Evolutionary conservation across 2,329 filamentous ascomycete species (phyloP), one percentile per base, ranked within the genome.

Genomic region (Leptographium lundbergii): DNA sequence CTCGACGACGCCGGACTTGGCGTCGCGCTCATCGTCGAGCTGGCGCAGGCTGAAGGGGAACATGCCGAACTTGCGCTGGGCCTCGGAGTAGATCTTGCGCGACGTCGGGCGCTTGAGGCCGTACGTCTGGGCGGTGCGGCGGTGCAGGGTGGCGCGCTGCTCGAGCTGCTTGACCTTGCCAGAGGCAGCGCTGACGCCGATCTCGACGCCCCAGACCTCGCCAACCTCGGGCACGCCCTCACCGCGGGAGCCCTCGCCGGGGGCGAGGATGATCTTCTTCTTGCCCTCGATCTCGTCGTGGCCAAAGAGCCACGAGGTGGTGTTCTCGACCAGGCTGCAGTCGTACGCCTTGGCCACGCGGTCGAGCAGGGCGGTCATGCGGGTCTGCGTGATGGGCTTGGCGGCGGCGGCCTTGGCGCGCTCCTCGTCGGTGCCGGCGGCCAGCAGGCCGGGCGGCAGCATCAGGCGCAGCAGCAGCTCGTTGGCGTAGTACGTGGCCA

Each of bases 11-110:
- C 94, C 94, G 59, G 75, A 94, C 87, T 87, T 97, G 88, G 90
- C 94, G 65, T 91, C 86, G 70, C 92, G 87, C 82, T 99, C 94
- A 69, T 97, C 92, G 63, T 96, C 92, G 63, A 99, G 83, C 78
- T 99, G 94, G 70, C 94, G 84, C 78, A 97, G 81, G 75, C 89
- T 95, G 84, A 99, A 99, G 67, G 94, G 94, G 81, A 99, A 99
- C 63, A 84, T 90, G 65, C 92, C 91, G 70, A 97, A 99, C 78
- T 92, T 96, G 85, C 92, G 95, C 73, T 95, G 87, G 62, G 96
- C 87, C 77, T 97, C 94, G 54, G 91, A 95, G 57, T 97, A 81
- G 56, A 92, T 87, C 75, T 95, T 89, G 71, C 92, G 85, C 57
- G 92, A 96, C 65, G 89, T 95, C 62, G 90, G 90, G 66, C 94